These are phyloP conservation scores for Ustilago esculenta DNA, from an alignment of 1,284 basidiomycete genomes.

Conservation along the genomic window DNA sequence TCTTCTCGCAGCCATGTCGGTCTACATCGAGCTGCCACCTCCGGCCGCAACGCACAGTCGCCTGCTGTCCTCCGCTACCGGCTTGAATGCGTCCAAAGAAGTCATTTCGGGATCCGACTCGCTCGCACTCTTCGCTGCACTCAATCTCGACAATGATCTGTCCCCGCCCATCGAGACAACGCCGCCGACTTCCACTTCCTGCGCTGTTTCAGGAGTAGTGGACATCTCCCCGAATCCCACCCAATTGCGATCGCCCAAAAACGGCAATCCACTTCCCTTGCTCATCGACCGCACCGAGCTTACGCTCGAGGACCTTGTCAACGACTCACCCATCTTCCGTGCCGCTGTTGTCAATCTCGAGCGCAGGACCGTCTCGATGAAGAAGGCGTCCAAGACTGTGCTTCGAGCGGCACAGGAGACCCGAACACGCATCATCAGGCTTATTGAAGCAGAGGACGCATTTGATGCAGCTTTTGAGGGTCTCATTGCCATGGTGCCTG, in stretches of 20 bases:
- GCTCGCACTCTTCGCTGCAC: constrained; percentile 29
- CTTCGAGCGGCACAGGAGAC: constrained; percentile 40
- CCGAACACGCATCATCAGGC: constrained; percentile 15
- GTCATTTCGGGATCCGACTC: constrained; percentile 25
- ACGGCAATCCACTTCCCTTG: background rate
- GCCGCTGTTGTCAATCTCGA: constrained; percentile 56
- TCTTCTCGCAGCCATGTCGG: constrained; percentile 27
- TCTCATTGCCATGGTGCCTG: constrained; percentile 27
- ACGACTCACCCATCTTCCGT: constrained; percentile 55
- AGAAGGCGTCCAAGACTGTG: constrained; percentile 39
- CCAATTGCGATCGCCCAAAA: background rate
- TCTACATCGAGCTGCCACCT: constrained; percentile 28
- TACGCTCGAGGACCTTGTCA: constrained; percentile 34
- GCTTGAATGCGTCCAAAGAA: background rate
- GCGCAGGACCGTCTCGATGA: constrained; percentile 43
- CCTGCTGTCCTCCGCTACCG: background rate
- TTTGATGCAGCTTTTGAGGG: constrained; percentile 38
- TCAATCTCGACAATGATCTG: constrained; percentile 15
- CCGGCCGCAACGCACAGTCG: background rate
- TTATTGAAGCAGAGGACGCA: constrained; percentile 35
- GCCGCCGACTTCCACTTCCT: background rate
- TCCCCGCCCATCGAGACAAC: background rate
- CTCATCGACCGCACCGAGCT: constrained; percentile 53
- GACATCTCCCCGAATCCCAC: background rate
- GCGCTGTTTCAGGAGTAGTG: background rate